Percentiles rank a stretch among this genome's conserved stretches.
These are phyloP conservation scores for Metarhizium album DNA, from an alignment of 2,329 filamentous ascomycete species.

Conservation along the genomic window DNA sequence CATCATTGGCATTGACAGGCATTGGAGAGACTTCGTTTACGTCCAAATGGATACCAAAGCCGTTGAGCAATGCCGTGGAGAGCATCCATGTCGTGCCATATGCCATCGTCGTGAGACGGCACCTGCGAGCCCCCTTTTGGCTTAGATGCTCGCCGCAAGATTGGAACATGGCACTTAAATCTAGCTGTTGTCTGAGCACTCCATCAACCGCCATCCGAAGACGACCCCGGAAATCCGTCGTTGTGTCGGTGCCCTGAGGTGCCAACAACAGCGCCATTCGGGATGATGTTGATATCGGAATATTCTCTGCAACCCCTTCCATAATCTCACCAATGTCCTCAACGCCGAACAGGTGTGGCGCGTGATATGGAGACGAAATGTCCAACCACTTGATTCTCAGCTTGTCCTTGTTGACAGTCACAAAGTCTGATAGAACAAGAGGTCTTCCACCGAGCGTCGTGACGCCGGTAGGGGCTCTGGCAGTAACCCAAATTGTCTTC, in stretches of 20 bases:
- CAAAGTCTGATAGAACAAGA: constrained; percentile 9
- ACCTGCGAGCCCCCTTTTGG: neutral
- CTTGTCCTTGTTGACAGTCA: constrained; percentile 3
- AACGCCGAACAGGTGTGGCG: constrained; percentile 11
- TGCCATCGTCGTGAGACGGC: neutral
- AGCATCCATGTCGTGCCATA: neutral
- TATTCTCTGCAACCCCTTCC: neutral
- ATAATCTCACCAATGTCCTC: neutral
- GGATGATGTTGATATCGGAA: neutral
- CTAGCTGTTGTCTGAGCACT: neutral
- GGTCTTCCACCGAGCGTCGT: constrained; percentile 16
- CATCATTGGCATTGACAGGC: neutral
- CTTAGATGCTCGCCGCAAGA: neutral
- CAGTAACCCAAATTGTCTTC: constrained; percentile 14
- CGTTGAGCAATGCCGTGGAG: neutral
- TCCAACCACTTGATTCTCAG: constrained; percentile 10
- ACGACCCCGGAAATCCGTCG: neutral
- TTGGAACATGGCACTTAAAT: neutral
- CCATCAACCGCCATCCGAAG: neutral
- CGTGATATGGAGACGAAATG: constrained; percentile 16
- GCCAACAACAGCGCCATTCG: neutral
- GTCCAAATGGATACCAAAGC: neutral
- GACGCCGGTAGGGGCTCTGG: constrained; percentile 10
- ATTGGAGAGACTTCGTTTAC: neutral
- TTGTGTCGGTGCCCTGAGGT: neutral